Conservation (phyloP, 345 rosid species). For the Combretum micranthum region DNA sequence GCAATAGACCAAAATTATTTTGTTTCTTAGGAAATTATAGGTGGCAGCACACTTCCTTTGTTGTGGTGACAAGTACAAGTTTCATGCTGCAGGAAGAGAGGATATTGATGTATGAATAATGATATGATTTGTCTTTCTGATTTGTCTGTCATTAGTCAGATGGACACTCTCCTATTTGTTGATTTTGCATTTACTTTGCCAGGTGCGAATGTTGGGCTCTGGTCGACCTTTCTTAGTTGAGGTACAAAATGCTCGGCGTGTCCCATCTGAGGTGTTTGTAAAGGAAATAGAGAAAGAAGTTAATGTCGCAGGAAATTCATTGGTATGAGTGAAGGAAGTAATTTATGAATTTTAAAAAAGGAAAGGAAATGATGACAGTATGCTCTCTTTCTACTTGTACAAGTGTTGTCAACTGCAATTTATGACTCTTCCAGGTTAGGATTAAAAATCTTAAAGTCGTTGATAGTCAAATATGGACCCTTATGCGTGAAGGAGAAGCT, state of each 20-base stretch:
- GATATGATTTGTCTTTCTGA: slow-evolving; percentile 4
- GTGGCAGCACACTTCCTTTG: slow-evolving; percentile 73
- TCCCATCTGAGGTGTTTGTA: slow-evolving; percentile 51
- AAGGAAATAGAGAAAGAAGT: slow-evolving; percentile 62
- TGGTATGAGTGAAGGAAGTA: slow-evolving; percentile 37
- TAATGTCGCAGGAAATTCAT: slow-evolving; percentile 47
- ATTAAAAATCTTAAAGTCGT: slow-evolving; percentile 60
- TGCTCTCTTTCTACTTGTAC: not conserved
- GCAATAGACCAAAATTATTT: slow-evolving; percentile 9
- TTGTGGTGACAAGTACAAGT: slow-evolving; percentile 76
- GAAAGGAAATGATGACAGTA: no score
- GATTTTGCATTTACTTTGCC: slow-evolving; percentile 17
- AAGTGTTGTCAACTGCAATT: slow-evolving; percentile 2
- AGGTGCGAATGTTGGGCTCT: slow-evolving; percentile 98
- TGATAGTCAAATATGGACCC: slow-evolving; percentile 67
- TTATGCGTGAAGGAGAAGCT: slow-evolving; percentile 98
- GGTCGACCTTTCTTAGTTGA: slow-evolving; percentile 97
- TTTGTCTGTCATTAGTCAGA: slow-evolving; percentile 5
- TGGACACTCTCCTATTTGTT: slow-evolving; percentile 14
- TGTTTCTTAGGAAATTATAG: slow-evolving; percentile 63
- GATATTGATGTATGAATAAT: slow-evolving; percentile 67
- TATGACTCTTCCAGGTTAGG: slow-evolving; percentile 45
- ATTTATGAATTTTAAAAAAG: not conserved
- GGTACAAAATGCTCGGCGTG: slow-evolving; percentile 74
- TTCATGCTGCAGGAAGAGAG: slow-evolving; percentile 99